Evolutionary conservation across 345 rosid genomes (phyloP).

Genomic region (Populus deltoides): DNA sequence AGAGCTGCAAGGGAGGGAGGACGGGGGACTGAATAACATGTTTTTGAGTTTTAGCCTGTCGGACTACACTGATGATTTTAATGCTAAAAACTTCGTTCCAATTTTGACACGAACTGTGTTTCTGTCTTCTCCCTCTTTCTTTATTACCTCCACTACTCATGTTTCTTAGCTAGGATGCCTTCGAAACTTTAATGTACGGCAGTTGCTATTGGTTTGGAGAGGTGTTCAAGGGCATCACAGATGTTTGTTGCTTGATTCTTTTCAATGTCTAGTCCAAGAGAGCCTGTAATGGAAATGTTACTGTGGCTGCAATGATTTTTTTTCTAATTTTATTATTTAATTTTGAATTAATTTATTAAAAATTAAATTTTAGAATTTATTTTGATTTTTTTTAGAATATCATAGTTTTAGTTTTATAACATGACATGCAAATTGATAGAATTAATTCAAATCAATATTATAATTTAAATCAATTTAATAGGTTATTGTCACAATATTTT

Average conservation of each 20-base stretch:
- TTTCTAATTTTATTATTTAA: no score
- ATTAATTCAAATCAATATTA: no score
- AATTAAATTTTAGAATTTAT: no score
- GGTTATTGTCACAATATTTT: no score
- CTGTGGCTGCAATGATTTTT: no score
- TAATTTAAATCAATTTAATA: no score
- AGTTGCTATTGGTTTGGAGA: background rate
- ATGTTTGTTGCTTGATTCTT: background rate
- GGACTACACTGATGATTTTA: background rate
- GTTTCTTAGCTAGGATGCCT: background rate
- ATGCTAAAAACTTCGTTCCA: background rate
- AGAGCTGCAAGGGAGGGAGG: background rate
- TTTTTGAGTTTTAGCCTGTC: background rate
- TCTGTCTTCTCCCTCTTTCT: background rate
- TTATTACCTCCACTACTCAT: background rate
- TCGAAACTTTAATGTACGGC: background rate
- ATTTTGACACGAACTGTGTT: slow-evolving; percentile 10
- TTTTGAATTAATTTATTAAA: no score
- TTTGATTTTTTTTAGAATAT: no score
- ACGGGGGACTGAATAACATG: background rate
- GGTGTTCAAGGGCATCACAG: background rate
- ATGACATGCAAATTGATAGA: accelerated
- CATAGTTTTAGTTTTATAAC: accelerated
- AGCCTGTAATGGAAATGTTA: no score
- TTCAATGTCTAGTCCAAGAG: no score